Evolutionary conservation across 768 basidiomycete genomes (phyloP), one percentile per base, ranked within the genome.

Genomic region (Candolleomyces eurysporus): DNA sequence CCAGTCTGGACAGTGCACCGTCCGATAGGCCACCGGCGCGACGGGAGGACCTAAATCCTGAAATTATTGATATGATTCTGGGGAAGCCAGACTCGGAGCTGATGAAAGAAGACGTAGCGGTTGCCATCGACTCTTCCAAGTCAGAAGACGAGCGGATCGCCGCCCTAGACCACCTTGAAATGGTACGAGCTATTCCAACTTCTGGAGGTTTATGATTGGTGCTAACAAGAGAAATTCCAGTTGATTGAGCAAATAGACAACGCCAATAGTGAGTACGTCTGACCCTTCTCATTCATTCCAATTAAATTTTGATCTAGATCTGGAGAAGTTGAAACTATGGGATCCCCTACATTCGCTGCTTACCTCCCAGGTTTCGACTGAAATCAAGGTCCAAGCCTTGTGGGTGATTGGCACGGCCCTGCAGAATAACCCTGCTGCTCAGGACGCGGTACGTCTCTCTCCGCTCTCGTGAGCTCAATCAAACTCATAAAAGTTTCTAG

Each of bases 321-420:
- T 96, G 4, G 81, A 83, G 61, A 88, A 85, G 61, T 70, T 95
- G 61, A 79, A 84, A 48, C 84, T 96, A 73, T 96, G 94, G 94
- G 82, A 82, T 59, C 87, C 91, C 0, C 67, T 96, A 0, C 85
- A 93, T 46, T 69, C 72, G 7, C 78, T 95, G n/a, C 69, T 92
- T 42, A 80, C 77, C 8, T 78, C 83, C 4, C 72, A 84, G 7
- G 81, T 86, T 2, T 80, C 88, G 0, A 80, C 84, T n/a, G 77
- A 76, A 30, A 80, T 95, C 26, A 87, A 84, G 66, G 75, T 80
- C 62, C 86, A 91, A 62, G 83, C 86, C 0, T 74, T 95, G 11
- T 96, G 94, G 94, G 86, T 95, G 0, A 81, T 92, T 26, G 94
- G 94, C 6, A 96, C 94, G 0, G 92, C 94, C 0, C 68, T 95